A percentile compares a stretch with the other conserved stretches of the same genome.
phyloP scores from a whole-genome alignment of 305 asterid genomes.

The Ilex paraguariensis region DNA sequence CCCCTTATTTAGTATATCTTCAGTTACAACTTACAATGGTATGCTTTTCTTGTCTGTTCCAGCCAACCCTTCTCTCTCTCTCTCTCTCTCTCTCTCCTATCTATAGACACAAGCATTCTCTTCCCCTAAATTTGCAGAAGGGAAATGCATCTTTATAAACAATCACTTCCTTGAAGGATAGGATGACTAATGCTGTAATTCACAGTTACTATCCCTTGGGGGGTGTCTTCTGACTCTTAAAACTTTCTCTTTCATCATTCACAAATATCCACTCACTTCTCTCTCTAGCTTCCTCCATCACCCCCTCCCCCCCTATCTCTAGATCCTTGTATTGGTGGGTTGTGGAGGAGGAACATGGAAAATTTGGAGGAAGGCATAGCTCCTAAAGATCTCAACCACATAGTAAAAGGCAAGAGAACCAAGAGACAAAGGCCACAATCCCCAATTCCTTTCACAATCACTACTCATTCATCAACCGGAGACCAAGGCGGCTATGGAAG shows the following conservation, averaged over 20 bases:
- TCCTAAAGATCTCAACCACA: slow-evolving; percentile 40
- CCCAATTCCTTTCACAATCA: slow-evolving; percentile 50
- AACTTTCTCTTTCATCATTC: neutral
- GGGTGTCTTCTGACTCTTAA: neutral
- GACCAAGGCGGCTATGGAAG: slow-evolving; percentile 3
- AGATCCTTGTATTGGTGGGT: slow-evolving; percentile 22
- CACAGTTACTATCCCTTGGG: too few relatives aligned
- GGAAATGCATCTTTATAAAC: too few relatives aligned
- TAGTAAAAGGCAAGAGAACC: slow-evolving; percentile 79
- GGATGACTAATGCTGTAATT: too few relatives aligned
- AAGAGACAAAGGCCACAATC: slow-evolving; percentile 64
- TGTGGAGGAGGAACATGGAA: slow-evolving; percentile 31
- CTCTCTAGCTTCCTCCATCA: slow-evolving; percentile 14
- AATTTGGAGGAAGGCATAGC: slow-evolving; percentile 29
- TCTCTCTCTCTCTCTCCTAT: too few relatives aligned
- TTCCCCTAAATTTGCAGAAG: too few relatives aligned
- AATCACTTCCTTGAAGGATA: too few relatives aligned
- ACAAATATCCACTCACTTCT: slow-evolving; percentile 20
- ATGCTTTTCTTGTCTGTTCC: too few relatives aligned
- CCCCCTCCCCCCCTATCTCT: slow-evolving; percentile 7
- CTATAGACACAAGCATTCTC: too few relatives aligned
- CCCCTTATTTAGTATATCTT: too few relatives aligned
- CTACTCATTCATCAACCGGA: slow-evolving; percentile 17
- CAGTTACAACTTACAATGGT: too few relatives aligned
- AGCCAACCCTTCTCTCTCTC: too few relatives aligned